Percentiles rank a stretch among this genome's conserved stretches.
Conservation (phyloP, 768 basidiomycete species). For the Suillus hirtellus region DNA sequence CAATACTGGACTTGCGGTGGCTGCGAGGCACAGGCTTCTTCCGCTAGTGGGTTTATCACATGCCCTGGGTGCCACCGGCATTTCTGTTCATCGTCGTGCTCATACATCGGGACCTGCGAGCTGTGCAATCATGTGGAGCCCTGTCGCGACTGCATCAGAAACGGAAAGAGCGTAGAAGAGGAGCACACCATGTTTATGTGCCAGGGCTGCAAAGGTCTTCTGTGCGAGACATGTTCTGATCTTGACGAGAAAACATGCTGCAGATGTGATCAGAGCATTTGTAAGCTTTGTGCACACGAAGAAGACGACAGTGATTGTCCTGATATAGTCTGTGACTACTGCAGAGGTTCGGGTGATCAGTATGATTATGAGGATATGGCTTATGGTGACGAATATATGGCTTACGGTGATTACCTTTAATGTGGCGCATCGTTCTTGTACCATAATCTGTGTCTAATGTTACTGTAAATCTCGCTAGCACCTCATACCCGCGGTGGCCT, state of each 20-base stretch:
- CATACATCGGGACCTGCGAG: conserved; percentile 1
- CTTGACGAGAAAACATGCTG: background rate
- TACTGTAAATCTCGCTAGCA: background rate
- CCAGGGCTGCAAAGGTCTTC: background rate
- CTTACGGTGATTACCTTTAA: background rate
- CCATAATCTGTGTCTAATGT: background rate
- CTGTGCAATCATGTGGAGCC: background rate
- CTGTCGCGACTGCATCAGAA: conserved; percentile 9
- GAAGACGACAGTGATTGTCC: background rate
- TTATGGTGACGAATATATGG: too few relatives aligned
- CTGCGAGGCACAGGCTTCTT: conserved; percentile 1
- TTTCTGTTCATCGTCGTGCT: conserved; percentile 5
- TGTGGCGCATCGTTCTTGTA: background rate
- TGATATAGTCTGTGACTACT: background rate
- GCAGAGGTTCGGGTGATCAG: background rate
- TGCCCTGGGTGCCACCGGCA: conserved; percentile 8
- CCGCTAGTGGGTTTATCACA: background rate
- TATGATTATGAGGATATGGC: too few relatives aligned
- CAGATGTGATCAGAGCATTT: background rate
- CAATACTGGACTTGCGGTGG: conserved; percentile 11
- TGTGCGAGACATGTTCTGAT: background rate
- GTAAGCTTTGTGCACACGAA: background rate
- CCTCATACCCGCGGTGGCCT: background rate
- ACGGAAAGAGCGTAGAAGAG: background rate
- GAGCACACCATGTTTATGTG: background rate